A percentile compares a stretch with the other conserved stretches of the same genome.
Conservation (phyloP, 768 basidiomycete genomes). For the Mycena polygramma region DNA sequence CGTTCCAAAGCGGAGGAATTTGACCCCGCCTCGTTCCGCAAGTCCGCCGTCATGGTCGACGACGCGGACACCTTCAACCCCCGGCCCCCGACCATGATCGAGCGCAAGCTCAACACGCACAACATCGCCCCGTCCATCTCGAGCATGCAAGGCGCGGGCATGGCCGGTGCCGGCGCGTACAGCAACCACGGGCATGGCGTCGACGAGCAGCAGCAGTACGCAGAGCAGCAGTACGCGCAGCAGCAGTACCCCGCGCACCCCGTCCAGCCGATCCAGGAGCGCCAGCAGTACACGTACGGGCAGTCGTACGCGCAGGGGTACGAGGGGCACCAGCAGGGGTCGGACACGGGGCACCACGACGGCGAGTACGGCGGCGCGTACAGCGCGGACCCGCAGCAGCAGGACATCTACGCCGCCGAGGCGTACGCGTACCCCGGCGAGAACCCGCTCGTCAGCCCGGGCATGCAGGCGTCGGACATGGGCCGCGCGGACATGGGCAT, state of each 20-base stretch:
- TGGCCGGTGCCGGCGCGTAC: constrained; percentile 58
- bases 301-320: constrained; percentile 43
- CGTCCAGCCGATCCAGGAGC: constrained; percentile 46
- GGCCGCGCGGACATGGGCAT: constrained; percentile 35
- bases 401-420: constrained; percentile 56
- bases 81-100: constrained; percentile 47
- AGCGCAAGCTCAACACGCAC: constrained; percentile 42
- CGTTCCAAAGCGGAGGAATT: constrained; percentile 52
- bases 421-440: constrained; percentile 58
- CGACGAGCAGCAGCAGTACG: constrained; percentile 60
- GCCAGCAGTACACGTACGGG: constrained; percentile 57
- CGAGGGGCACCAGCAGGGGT: constrained; percentile 44
- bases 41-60: constrained; percentile 39
- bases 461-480: constrained; percentile 44
- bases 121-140: constrained; percentile 45
- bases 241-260: background rate
- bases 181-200: constrained; percentile 57
- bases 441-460: constrained; percentile 50
- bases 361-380: constrained; percentile 52
- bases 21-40: constrained; percentile 47
- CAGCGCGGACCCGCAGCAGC: constrained; percentile 56
- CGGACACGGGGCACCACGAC: constrained; percentile 36
- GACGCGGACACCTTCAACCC: constrained; percentile 34
- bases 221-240: constrained; percentile 24
- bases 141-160: constrained; percentile 45